Conservation (phyloP, 176 grass and related monocot species). For the bread wheat (Triticum aestivum) region IWGSC_CS_RefSeq_v2.1 NC_057814.1:18623841-18624340, state of each 20-base stretch:
- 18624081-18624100: not conserved
- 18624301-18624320: not conserved
- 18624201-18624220: conserved; percentile 41
- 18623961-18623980: conserved; percentile 49
- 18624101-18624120: conserved; percentile 34
- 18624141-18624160: conserved; percentile 41
- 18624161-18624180: conserved; percentile 65
- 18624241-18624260: conserved; percentile 73
- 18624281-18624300: conserved; percentile 64
- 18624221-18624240: conserved; percentile 79
- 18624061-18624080: conserved; percentile 1
- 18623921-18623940: conserved; percentile 61
- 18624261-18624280: conserved; percentile 39
- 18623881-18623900: not conserved
- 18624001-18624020: not conserved
- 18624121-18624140: conserved; percentile 69
- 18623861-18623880: not conserved
- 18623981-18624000: not conserved
- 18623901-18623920: conserved; percentile 61
- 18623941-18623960: conserved; percentile 51
- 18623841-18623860: too few species aligned
- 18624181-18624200: conserved; percentile 15
- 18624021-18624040: too few species aligned
- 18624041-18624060: not conserved
- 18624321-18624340: not conserved